Conservation (phyloP, 805 yeast genomes). For the Komagataella ulmi region DNA sequence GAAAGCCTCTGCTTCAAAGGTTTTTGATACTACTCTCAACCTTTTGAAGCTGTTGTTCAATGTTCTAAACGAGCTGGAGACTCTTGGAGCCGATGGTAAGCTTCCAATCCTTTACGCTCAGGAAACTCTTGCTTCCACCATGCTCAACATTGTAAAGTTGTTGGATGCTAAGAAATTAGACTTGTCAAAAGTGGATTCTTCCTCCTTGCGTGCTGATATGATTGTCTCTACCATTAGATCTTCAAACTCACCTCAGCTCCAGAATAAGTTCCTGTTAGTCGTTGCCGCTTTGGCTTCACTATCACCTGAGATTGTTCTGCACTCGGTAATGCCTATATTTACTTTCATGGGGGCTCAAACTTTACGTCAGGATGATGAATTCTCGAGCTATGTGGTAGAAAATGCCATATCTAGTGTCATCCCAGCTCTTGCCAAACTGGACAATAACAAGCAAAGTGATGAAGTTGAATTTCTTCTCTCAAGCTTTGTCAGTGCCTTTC, state of each 20-base stretch:
- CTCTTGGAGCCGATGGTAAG: conserved; percentile 83
- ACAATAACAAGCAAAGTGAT: conserved; percentile 30
- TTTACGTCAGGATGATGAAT: conserved; percentile 92
- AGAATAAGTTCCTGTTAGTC: conserved; percentile 73
- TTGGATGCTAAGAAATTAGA: conserved; percentile 27
- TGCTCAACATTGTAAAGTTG: conserved; percentile 52
- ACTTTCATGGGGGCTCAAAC: conserved; percentile 99
- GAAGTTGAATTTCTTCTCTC: conserved; percentile 78
- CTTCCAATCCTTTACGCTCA: conserved; percentile 85
- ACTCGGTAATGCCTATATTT: conserved; percentile 98
- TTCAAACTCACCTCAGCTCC: conserved; percentile 88
- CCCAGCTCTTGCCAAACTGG: conserved; percentile 63
- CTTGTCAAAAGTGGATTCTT: conserved; percentile 31
- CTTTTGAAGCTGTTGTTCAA: conserved; percentile 33
- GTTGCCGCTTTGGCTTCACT: conserved; percentile 79
- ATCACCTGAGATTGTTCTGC: conserved; percentile 84
- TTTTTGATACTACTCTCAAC: conserved; percentile 16
- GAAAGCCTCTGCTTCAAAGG: conserved; percentile 13
- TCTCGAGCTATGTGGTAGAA: conserved; percentile 83
- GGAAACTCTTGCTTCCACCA: conserved; percentile 79
- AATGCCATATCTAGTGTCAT: conserved; percentile 83
- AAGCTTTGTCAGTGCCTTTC: conserved; percentile 88
- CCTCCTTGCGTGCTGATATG: conserved; percentile 74
- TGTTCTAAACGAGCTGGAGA: conserved; percentile 60
- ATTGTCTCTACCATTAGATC: conserved; percentile 84